Conservation (phyloP, 495 filamentous ascomycete genomes). For the Parathielavia appendiculata region DNA sequence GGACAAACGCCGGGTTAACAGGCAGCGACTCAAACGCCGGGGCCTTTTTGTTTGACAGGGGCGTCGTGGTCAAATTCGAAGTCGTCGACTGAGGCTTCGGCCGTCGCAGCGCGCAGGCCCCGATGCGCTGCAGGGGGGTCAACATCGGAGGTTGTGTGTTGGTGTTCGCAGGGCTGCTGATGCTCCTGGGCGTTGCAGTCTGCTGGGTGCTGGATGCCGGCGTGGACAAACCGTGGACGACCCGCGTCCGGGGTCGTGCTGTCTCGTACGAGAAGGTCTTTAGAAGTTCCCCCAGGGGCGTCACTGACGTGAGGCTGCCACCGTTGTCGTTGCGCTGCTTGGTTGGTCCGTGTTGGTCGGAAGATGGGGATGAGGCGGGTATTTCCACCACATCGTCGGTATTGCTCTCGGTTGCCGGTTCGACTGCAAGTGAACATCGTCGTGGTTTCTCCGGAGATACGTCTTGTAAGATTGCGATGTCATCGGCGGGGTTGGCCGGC, state of each 20-base stretch:
- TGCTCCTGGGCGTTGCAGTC: constrained; percentile 27
- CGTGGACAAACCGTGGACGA: constrained; percentile 31
- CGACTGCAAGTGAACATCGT: background rate
- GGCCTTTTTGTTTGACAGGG: constrained; percentile 22
- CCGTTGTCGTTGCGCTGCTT: background rate
- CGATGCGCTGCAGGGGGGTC: constrained; percentile 46
- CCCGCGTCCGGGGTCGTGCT: constrained; percentile 17
- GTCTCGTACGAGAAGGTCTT: constrained; percentile 27
- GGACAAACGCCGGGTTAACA: constrained; percentile 40
- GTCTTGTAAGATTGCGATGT: constrained; percentile 29
- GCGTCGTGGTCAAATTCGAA: constrained; percentile 22
- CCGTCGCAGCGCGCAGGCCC: constrained; percentile 39
- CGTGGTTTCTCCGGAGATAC: constrained; percentile 2
- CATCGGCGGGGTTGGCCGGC: constrained; percentile 17
- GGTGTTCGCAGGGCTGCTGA: constrained; percentile 16
- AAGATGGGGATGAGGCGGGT: constrained; percentile 28
- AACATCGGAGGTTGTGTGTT: constrained; percentile 22
- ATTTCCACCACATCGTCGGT: constrained; percentile 26
- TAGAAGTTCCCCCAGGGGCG: constrained; percentile 16
- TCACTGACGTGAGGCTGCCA: constrained; percentile 9
- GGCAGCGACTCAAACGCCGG: constrained; percentile 23
- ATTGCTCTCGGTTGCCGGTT: background rate
- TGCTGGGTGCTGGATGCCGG: constrained; percentile 31
- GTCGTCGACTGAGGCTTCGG: constrained; percentile 32
- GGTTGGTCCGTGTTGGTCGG: constrained; percentile 2